Base-by-base conservation (phyloP, 1,284 basidiomycete genomes). In the Puccinia triticina region DNA sequence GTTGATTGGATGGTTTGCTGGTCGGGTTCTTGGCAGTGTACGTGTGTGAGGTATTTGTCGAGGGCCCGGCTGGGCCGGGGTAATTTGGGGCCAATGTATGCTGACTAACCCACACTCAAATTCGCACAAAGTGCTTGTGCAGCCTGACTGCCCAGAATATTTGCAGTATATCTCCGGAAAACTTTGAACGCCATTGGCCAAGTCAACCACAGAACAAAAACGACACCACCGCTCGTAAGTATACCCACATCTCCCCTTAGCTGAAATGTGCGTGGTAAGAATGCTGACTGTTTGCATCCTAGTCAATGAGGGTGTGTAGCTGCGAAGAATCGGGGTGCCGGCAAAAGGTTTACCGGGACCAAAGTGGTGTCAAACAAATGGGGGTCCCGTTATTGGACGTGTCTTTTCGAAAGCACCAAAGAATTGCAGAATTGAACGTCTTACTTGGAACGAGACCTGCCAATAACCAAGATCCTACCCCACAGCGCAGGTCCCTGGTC, bases 401-500 rank as follows among this genome's bases (percentile, higher is more conserved):
- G 3, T 37, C 32, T 43, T 67, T 21, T 37, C 64, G 64, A 37
- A 67, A 67, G 18, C 64, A 67, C 40, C 64, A 67, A 67, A 37
- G 64, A 32, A 7, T 37, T 18, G 64, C 29, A 1, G 2, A 67
- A 11, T 16, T 67, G 34, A 40, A 34, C 16, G 7, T 7, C 11
- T 8, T 43, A 67, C 40, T 67, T 14, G 32, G 34, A 67, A 3
- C 40, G 23, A 67, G 21, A 67, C 8, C 14, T 8, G 14, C 64
- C 14, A 32, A 10, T 7, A 64, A 64, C 18, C 59, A 18, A 10
- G 4, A 64, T 64, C 59, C 34, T 29, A 64, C 14, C 18, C 59
- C 26, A 64, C 59, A 64, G 11, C 5, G 29, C 29, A 4, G 34
- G 26, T n/a, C n/a, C 14, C 59, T 64, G 8, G 2, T 32, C 4